Evolutionary conservation across 1,139 yeast genomes (phyloP), one percentile per base, ranked within the genome.

Genomic region (Tardiomyces depauwii): DNA sequence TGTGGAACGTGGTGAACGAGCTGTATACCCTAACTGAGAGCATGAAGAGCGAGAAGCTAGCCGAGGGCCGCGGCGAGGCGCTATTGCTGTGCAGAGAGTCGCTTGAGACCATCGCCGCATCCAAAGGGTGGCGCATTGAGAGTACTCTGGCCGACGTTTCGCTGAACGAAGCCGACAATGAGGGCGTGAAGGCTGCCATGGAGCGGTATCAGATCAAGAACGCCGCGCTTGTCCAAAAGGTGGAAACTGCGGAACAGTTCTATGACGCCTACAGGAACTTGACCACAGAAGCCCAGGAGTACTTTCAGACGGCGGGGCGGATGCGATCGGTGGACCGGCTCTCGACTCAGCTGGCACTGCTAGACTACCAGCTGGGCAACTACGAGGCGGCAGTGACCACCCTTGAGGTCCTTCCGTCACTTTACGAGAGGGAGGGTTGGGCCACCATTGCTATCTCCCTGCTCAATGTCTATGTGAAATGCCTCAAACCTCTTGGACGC

Each of bases 321-420:
- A 73, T 78, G 11, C 73, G 89, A 52, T 73, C 88, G 0, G 78
- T 84, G 10, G 91, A 84, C 56, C 71, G 82, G 7, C 66, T 91
- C 25, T 80, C 91, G 2, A 77, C 86, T n/a, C 96, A 91, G 53
- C 70, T 87, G 45, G 96, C 95, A 0, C 60, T 84, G 14, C 63
- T 87, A 19, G 78, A 82, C 43, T 83, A 76, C 58, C 79, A 78
- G 51, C 66, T 69, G 43, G 66, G 73, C 1, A 73, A 82, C 42
- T 82, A 78, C 53, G 70, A 71, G 39, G 74, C 74, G 42, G 84
- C 95, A 1, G 73, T 80, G 11, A 66, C 73, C 13, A 76, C 83
- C 9, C 66, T 89, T 10, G 77, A 78, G 42, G 76, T 79, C 19
- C 78, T 93, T 2, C 86, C 85, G 43, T 78, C 76, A 40, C 77